Conservation (phyloP, 73 alveolate genomes). For the Halteria grandinella region DNA sequence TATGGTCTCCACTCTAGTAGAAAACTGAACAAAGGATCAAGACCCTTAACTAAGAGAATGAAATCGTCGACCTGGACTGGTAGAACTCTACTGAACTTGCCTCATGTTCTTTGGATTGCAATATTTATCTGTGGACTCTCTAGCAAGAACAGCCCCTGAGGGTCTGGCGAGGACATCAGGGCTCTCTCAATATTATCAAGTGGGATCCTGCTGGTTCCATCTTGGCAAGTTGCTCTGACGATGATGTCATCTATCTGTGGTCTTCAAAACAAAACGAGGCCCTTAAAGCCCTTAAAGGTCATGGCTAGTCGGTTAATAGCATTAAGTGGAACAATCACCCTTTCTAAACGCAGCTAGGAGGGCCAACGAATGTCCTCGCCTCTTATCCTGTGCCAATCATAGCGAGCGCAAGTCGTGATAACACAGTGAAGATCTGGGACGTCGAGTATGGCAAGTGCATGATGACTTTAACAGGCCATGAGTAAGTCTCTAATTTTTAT, state of each 20-base stretch:
- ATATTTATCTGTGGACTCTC: slow-evolving; percentile 51
- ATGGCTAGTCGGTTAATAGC: background rate
- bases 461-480: slow-evolving; percentile 53
- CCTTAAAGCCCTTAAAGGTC: slow-evolving; percentile 5
- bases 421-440: slow-evolving; percentile 71
- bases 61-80: slow-evolving; percentile 59
- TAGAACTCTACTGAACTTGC: slow-evolving; percentile 52
- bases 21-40: background rate
- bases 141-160: slow-evolving; percentile 19
- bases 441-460: slow-evolving; percentile 47
- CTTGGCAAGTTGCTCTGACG: slow-evolving; percentile 56
- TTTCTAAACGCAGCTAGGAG: background rate
- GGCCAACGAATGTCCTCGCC: background rate
- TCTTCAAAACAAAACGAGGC: slow-evolving; percentile 37
- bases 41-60: slow-evolving; percentile 28
- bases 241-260: slow-evolving; percentile 32
- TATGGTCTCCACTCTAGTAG: slow-evolving; percentile 44
- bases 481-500: background rate
- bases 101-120: slow-evolving; percentile 37
- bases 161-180: slow-evolving; percentile 47
- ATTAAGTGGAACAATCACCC: slow-evolving; percentile 26
- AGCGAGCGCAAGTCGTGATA: slow-evolving; percentile 75
- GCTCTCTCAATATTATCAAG: slow-evolving; percentile 19
- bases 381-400: slow-evolving; percentile 18
- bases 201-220: slow-evolving; percentile 69